Base-by-base conservation (phyloP, 345 rosid species). In the Mercurialis annua region DNA sequence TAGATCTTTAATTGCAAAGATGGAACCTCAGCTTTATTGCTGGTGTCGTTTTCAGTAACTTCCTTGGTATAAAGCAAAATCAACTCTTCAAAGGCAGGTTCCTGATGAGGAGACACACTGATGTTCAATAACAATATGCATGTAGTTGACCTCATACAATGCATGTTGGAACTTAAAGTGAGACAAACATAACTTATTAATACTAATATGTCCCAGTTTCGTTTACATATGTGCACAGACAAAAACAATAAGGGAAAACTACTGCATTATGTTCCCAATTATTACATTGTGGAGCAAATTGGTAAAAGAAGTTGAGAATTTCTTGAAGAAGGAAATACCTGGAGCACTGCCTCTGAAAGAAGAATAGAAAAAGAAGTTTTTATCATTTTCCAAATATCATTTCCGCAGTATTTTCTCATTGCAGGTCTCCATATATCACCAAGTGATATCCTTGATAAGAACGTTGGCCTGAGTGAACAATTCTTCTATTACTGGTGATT, bases 341-440 rank as follows among this genome's bases (percentile, higher is more conserved):
- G 89, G 49, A 93, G 96, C 56, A 82, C 80, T 59, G 98, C 85
- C 48, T 77, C 80, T n/a, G 98, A 93, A 48, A 90, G 80, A 34
- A 88, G 89, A 79, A 93, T 87, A 77, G 98, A 88, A 76, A 90
- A 66, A 30, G 92, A 85, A 54, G 90, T 87, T 82, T 82, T 90
- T 34, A 90, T 67, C 74, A 76, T 84, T 78, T 86, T 85, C 98
- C 98, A 90, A 33, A 81, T 36, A 79, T 88, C 76, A 74, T 84
- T 86, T 73, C 88, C 84, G 54, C 86, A 80, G 65, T 65, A 80
- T 80, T 82, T 82, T 77, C 83, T 83, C 26, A 85, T 73, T 43
- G 97, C 96, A 53, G 98, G 97, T 78, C 77, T 90, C 98, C 98
- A 93, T 75, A 88, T 83, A 78, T 93, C 98, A 78, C 81, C 81